Evolutionary conservation across 805 yeast genomes (phyloP).

Genomic region (Saccharomycopsis vini): DNA sequence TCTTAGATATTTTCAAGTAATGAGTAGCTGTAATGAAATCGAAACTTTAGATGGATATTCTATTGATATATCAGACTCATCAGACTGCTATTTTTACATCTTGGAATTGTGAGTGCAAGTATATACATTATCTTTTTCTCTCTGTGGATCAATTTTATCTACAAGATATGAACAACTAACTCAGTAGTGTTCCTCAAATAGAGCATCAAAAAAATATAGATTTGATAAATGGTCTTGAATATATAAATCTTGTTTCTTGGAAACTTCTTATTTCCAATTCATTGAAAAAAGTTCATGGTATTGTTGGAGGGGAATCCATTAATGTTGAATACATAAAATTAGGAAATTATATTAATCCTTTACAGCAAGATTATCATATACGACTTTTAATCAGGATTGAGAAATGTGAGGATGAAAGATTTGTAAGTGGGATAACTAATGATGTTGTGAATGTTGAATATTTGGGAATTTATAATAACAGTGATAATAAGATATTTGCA

Average conservation of each 20-base stretch:
- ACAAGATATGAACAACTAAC: neutral
- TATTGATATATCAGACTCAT: neutral
- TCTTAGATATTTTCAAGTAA: too few relatives aligned
- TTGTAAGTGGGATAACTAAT: constrained; percentile 21
- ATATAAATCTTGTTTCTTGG: constrained; percentile 31
- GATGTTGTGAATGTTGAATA: constrained; percentile 1
- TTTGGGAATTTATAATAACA: constrained; percentile 15
- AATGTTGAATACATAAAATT: constrained; percentile 27
- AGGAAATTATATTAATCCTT: neutral
- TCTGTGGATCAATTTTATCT: neutral
- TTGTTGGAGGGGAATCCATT: constrained; percentile 33
- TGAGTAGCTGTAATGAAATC: constrained; percentile 1
- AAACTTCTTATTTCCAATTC: constrained; percentile 29
- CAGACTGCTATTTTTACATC: neutral
- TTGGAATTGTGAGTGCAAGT: constrained; percentile 1
- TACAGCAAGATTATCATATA: neutral
- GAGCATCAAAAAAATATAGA: constrained; percentile 1
- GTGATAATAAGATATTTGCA: constrained; percentile 17
- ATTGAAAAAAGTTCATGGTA: constrained; percentile 30
- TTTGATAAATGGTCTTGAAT: neutral
- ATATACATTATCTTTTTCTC: too few relatives aligned
- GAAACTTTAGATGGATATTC: constrained; percentile 6
- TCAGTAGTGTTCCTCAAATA: neutral
- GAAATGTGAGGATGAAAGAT: constrained; percentile 25
- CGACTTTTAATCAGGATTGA: constrained; percentile 22